Evolutionary conservation across 192 early-diverging fungal species (phyloP).

Genomic region (Dissophora globulifera): DNA sequence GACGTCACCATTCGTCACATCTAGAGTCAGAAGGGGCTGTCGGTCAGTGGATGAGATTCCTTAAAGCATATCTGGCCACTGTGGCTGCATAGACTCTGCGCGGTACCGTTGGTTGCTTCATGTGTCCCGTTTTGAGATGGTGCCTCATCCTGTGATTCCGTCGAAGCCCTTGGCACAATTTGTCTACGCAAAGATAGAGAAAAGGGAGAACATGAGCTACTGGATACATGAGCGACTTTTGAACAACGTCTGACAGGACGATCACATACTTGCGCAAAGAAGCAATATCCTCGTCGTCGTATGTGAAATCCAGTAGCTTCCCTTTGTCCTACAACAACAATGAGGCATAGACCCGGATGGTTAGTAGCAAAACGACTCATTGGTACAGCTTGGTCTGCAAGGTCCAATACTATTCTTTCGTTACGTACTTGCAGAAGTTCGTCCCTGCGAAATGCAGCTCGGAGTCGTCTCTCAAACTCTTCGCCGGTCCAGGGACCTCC

Average conservation of each 20-base stretch:
- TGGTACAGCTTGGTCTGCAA: too few species aligned
- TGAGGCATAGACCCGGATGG: too few species aligned
- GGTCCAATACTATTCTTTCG: too few species aligned
- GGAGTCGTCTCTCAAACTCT: slow-evolving; percentile 58
- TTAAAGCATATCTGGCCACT: too few species aligned
- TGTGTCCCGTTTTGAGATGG: slow-evolving; percentile 8
- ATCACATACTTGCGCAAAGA: slow-evolving; percentile 58
- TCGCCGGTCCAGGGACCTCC: slow-evolving; percentile 57
- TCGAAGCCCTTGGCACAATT: slow-evolving; percentile 28
- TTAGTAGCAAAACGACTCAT: too few species aligned
- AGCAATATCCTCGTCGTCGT: slow-evolving; percentile 60
- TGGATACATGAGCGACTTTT: too few species aligned
- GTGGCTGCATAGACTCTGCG: too few species aligned
- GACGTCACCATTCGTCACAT: not conserved
- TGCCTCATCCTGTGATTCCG: not conserved
- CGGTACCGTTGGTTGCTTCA: slow-evolving; percentile 14
- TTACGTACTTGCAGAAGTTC: slow-evolving; percentile 56
- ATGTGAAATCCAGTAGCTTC: slow-evolving; percentile 62
- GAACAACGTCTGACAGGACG: too few species aligned
- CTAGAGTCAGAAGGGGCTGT: too few species aligned
- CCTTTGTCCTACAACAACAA: slow-evolving; percentile 63
- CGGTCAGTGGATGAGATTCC: too few species aligned
- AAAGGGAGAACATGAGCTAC: too few species aligned
- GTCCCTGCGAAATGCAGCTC: slow-evolving; percentile 61
- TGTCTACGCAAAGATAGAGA: slow-evolving; percentile 18